phyloP scores from a whole-genome alignment of 2,329 filamentous ascomycete species.

The Penicillium sp. region DNA sequence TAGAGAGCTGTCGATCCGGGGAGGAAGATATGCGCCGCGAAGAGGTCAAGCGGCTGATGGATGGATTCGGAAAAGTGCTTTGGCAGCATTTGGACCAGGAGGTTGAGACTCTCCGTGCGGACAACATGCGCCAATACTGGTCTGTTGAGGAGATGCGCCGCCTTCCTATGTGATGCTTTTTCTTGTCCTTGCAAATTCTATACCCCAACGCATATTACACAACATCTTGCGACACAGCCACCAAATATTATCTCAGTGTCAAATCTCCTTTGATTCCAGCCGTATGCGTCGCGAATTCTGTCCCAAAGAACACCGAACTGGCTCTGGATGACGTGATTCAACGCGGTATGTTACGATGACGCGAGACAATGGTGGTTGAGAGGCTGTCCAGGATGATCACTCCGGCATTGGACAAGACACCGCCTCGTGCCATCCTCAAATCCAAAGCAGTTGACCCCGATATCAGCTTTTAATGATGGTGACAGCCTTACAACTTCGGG shows the following conservation, averaged over 20 bases:
- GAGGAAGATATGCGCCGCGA: conserved; percentile 55
- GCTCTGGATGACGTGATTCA: not conserved
- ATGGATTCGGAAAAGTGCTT: conserved; percentile 70
- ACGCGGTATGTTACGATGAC: not conserved
- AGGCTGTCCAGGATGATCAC: not conserved
- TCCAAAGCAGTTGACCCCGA: not conserved
- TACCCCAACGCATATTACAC: not conserved
- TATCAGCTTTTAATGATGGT: not conserved
- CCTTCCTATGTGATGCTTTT: conserved; percentile 58
- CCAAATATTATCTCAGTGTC: not conserved
- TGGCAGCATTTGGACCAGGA: conserved; percentile 83
- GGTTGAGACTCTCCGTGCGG: conserved; percentile 69
- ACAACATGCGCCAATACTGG: conserved; percentile 87
- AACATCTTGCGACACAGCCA: not conserved
- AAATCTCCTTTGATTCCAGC: not conserved
- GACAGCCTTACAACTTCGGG: not conserved
- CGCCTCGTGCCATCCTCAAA: not conserved
- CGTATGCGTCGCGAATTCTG: not conserved
- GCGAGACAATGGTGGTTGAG: not conserved
- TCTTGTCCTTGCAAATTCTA: not conserved
- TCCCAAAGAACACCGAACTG: not conserved
- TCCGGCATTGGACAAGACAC: not conserved
- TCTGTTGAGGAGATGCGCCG: conserved; percentile 66
- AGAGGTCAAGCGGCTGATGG: conserved; percentile 67
- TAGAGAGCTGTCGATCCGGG: conserved; percentile 58